Evolutionary conservation across 2,329 filamentous ascomycete genomes (phyloP).

Genomic region (Coleophoma crateriformis): DNA sequence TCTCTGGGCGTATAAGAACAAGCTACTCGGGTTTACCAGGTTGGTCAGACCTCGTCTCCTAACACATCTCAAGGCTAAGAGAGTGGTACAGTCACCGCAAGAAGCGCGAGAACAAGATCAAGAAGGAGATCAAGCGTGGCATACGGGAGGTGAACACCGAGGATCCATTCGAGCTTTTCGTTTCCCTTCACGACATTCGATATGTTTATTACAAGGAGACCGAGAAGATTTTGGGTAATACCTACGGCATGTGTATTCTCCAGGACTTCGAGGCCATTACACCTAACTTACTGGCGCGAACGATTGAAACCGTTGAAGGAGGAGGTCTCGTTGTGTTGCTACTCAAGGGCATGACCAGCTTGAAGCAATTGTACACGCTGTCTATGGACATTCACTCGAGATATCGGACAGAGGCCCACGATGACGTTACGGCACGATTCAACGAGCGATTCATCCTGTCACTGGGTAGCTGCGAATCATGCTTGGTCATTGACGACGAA

Average conservation of each 20-base stretch:
- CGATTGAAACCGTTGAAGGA: conserved; percentile 95
- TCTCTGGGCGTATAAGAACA: conserved; percentile 98
- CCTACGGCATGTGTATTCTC: conserved; percentile 96
- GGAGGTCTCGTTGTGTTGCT: conserved; percentile 86
- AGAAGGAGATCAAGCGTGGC: conserved; percentile 94
- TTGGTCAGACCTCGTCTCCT: conserved; percentile 21
- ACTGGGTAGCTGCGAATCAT: conserved; percentile 89
- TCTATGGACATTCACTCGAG: conserved; percentile 97
- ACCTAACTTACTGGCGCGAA: conserved; percentile 90
- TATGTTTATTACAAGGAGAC: conserved; percentile 99
- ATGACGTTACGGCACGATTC: conserved; percentile 91
- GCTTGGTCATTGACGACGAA: conserved; percentile 95
- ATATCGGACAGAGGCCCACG: conserved; percentile 93
- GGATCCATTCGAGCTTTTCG: conserved; percentile 95
- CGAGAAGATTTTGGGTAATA: conserved; percentile 96
- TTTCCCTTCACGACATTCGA: conserved; percentile 92
- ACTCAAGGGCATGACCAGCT: conserved; percentile 91
- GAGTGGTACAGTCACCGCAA: conserved; percentile 69
- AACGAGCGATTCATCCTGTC: conserved; percentile 97
- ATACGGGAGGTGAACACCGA: conserved; percentile 87
- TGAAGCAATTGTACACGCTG: conserved; percentile 95
- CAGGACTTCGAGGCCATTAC: conserved; percentile 98
- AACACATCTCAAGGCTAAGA: conserved; percentile 2
- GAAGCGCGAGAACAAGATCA: conserved; percentile 97
- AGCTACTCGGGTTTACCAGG: conserved; percentile 87